Evolutionary conservation across 2,329 filamentous ascomycete genomes (phyloP).

Genomic region (Sporothrix sp.): DNA sequence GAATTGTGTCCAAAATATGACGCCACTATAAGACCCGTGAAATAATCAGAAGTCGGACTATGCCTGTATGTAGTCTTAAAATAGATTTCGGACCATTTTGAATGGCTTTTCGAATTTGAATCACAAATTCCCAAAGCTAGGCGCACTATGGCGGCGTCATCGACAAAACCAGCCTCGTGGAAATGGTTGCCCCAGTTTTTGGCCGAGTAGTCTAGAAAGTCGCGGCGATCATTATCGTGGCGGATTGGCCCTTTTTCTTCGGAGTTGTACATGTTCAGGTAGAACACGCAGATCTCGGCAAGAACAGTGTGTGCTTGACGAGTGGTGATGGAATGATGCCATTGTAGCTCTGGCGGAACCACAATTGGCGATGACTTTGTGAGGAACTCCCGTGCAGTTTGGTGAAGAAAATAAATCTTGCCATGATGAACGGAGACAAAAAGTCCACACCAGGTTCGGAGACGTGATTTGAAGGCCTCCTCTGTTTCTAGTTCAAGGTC

Average conservation of each 20-base stretch:
- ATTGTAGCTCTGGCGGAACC: slow-evolving; percentile 2
- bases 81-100: no score
- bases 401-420: slow-evolving; percentile 25
- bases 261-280: slow-evolving; percentile 12
- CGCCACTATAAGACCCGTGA: no score
- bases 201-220: no score
- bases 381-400: slow-evolving; percentile 27
- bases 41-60: no score
- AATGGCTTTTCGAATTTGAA: no score
- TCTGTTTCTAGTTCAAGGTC: slow-evolving; percentile 20
- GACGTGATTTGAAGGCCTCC: slow-evolving; percentile 16
- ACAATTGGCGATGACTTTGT: slow-evolving; percentile 3
- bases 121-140: no score
- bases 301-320: slow-evolving; percentile 18
- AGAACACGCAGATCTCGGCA: slow-evolving; percentile 19
- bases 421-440: slow-evolving; percentile 23
- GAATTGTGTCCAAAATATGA: no score
- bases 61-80: no score
- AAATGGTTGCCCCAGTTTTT: no score
- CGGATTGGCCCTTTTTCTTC: not conserved
- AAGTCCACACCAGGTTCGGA: slow-evolving; percentile 23
- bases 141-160: no score
- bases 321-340: slow-evolving; percentile 19
- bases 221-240: no score
- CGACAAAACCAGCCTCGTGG: no score